Base-by-base conservation (phyloP, 2,329 filamentous ascomycete genomes). In the Trichoderma simmonsii region DNA sequence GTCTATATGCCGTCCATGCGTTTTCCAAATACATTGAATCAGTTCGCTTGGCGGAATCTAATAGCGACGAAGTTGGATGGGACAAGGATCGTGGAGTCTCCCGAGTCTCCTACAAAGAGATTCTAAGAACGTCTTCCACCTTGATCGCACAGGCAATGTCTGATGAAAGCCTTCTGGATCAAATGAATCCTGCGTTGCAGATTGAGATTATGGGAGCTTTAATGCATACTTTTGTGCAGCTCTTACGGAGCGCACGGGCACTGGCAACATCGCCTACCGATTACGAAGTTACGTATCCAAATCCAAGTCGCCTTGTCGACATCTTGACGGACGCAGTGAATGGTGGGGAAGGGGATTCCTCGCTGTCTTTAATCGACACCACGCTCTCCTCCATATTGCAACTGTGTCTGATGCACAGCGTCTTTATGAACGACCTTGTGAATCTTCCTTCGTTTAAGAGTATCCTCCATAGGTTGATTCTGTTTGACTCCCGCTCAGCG, bases 1-100 rank as follows among this genome's bases (percentile, higher is more conserved):
- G 90, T 2, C 84, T 94, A 0, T 97, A 95, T 78, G 91, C 91
- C 3, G 81, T 94, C 1, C 87, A 91, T 77, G 88, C 90, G 1
- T 83, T 97, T 51, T 83, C 85, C 26, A 86, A 89, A 70, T 91
- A 90, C 78, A 84, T 94, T 51, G 82, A 84, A 30, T 81, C 77
- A 9, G 75, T 81, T 73, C 82, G 83, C 78, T 82, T 77, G 75
- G 76, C 69, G 54, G 61, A 32, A 14, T 69, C 72, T 14, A 18
- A 15, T 21, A 26, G 30, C 12, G 30, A 62, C n/a, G 36, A 56
- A 24, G 24, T 14, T 11, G 60, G 66, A 4, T 18, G 39, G 39
- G 15, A 43, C 15, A 43, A 43, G 59, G 6, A 39, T 6, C 21
- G 28, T 34, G 39, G 54, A n/a, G 66, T 67, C 32, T 71, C 67